These are phyloP conservation scores for Pseudonitzschia multistriata DNA, from an alignment of 108 stramenopile genomes.

Conservation along the genomic window DNA sequence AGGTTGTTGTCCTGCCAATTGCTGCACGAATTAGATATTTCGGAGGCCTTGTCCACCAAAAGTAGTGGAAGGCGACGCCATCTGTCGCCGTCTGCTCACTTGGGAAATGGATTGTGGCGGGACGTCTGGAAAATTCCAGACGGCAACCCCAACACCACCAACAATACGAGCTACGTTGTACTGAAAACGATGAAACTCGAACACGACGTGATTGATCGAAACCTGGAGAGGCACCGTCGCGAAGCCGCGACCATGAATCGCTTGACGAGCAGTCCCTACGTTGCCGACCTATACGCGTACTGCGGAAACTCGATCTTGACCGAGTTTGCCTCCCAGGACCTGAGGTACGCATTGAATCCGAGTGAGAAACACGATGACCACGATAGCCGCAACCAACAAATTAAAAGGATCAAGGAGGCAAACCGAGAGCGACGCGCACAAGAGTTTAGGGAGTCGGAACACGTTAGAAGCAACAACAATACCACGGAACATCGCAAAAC, in stretches of 20 bases:
- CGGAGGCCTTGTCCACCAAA: slow-evolving; percentile 25
- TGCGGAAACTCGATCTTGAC: slow-evolving; percentile 80
- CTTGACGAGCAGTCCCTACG: slow-evolving; percentile 50
- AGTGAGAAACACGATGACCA: slow-evolving; percentile 28
- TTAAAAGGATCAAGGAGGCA: slow-evolving; percentile 19
- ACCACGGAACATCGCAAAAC: not conserved
- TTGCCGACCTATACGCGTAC: slow-evolving; percentile 70
- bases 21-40: slow-evolving; percentile 71
- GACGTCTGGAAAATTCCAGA: slow-evolving; percentile 54
- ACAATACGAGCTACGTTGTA: not conserved
- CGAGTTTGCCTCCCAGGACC: slow-evolving; percentile 56
- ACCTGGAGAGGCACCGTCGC: slow-evolving; percentile 81
- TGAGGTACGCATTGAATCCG: slow-evolving; percentile 28
- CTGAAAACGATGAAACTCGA: slow-evolving; percentile 29
- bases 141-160: not conserved
- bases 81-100: slow-evolving; percentile 26
- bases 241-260: slow-evolving; percentile 81
- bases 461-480: not conserved
- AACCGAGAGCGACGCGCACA: not conserved
- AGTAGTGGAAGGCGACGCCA: slow-evolving; percentile 9
- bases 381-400: slow-evolving; percentile 37
- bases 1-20: slow-evolving; percentile 60
- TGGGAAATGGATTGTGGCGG: slow-evolving; percentile 70
- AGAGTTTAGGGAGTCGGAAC: not conserved
- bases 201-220: slow-evolving; percentile 64